Evolutionary conservation across 768 basidiomycete species (phyloP).

Genomic region (Omphalotus guepiniiformis): DNA sequence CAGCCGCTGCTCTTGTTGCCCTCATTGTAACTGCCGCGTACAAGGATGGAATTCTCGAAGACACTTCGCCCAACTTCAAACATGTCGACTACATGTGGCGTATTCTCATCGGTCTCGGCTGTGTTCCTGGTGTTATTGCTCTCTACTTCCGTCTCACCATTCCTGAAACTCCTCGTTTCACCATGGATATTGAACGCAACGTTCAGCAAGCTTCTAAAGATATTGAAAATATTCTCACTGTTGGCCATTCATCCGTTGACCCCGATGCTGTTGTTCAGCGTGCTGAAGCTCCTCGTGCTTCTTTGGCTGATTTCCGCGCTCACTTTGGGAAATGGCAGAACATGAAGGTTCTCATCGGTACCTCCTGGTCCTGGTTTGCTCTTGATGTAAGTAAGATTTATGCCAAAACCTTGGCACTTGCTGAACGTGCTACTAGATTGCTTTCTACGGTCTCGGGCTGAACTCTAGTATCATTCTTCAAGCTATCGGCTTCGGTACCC

Average conservation of each 20-base stretch:
- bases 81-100: slow-evolving; percentile 82
- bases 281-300: slow-evolving; percentile 65
- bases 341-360: slow-evolving; percentile 73
- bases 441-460: slow-evolving; percentile 86
- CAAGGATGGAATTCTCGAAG: slow-evolving; percentile 51
- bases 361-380: slow-evolving; percentile 85
- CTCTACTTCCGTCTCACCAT: slow-evolving; percentile 93
- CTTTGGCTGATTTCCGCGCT: slow-evolving; percentile 56
- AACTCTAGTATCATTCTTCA: slow-evolving; percentile 75
- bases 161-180: slow-evolving; percentile 86
- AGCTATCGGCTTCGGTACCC: slow-evolving; percentile 69
- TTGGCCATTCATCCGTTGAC: slow-evolving; percentile 43
- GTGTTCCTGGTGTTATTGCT: slow-evolving; percentile 73
- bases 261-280: slow-evolving; percentile 56
- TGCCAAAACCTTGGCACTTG: not conserved
- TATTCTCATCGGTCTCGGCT: slow-evolving; percentile 83
- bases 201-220: slow-evolving; percentile 50
- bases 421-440: slow-evolving; percentile 43
- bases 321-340: slow-evolving; percentile 78
- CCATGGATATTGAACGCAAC: slow-evolving; percentile 65
- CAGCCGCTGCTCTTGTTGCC: slow-evolving; percentile 64
- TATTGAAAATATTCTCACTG: slow-evolving; percentile 69
- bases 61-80: slow-evolving; percentile 31
- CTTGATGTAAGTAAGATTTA: slow-evolving; percentile 54
- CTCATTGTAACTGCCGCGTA: slow-evolving; percentile 62